Evolutionary conservation across 2,329 filamentous ascomycete genomes (phyloP).

Genomic region (Penicillium sp.): DNA sequence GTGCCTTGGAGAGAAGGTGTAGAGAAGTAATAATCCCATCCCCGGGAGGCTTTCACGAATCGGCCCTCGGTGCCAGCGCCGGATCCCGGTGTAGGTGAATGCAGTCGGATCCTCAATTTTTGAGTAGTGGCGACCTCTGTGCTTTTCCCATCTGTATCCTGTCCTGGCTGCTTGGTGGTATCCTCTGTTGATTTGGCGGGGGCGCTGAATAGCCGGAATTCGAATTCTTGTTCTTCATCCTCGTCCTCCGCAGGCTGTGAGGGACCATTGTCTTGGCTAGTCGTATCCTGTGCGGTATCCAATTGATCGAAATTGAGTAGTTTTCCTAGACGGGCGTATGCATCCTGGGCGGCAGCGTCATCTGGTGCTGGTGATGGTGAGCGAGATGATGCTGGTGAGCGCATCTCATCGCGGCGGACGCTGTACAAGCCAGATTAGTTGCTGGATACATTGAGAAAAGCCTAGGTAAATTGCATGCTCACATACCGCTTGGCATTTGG

Average conservation of each 20-base stretch:
- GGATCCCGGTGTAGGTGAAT: constrained; percentile 40
- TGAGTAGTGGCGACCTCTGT: constrained; percentile 27
- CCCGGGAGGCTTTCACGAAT: constrained; percentile 43
- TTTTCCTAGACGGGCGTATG: constrained; percentile 33
- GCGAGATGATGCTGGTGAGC: constrained; percentile 32
- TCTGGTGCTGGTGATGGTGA: constrained; percentile 32
- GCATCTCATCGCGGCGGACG: constrained; percentile 40
- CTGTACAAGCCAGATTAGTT: constrained; percentile 19
- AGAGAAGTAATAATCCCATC: constrained; percentile 46
- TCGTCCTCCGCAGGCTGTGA: constrained; percentile 16
- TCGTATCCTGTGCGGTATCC: constrained; percentile 10
- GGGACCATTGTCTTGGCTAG: constrained; percentile 1
- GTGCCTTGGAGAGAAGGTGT: constrained; percentile 31
- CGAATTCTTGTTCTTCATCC: constrained; percentile 46
- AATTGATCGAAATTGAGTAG: constrained; percentile 37
- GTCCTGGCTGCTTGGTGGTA: background rate
- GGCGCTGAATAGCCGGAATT: constrained; percentile 44
- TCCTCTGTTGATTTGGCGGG: constrained; percentile 23
- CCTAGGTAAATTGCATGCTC: rapidly evolving
- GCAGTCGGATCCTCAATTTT: constrained; percentile 41
- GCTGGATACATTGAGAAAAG: background rate
- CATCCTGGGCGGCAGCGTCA: constrained; percentile 29
- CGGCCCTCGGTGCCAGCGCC: constrained; percentile 32
- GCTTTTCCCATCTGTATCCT: constrained; percentile 1
- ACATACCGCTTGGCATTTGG: constrained; percentile 40